A percentile compares a stretch with the other conserved stretches of the same genome.
phyloP scores from a whole-genome alignment of 306 rosid species.

The Vicia faba region DNA sequence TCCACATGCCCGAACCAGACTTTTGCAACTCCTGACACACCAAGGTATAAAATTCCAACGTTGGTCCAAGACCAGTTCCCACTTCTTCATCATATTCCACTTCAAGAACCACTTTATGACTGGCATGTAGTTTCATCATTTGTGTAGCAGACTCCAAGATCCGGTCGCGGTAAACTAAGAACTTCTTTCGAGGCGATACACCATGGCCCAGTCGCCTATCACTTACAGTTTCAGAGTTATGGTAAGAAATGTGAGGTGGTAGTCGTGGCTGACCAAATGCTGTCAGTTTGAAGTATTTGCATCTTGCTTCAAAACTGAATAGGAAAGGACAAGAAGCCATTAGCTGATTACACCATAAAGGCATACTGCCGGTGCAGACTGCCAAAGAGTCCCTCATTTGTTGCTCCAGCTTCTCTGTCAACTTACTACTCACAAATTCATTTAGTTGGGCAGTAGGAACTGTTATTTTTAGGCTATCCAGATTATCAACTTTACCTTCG shows the following conservation, averaged over 20 bases:
- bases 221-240: constrained; percentile 48
- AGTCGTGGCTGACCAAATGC: constrained; percentile 68
- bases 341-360: constrained; percentile 82
- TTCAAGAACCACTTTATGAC: constrained; percentile 77
- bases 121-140: constrained; percentile 84
- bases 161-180: constrained; percentile 67
- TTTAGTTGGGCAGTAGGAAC: constrained; percentile 66
- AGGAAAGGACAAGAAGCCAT: constrained; percentile 80
- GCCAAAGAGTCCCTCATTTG: constrained; percentile 87
- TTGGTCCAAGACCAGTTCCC: constrained; percentile 99
- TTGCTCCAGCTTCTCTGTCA: constrained; percentile 95
- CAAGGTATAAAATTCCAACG: constrained; percentile 94
- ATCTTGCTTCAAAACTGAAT: constrained; percentile 88
- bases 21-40: constrained; percentile 91
- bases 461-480: constrained; percentile 59
- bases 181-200: constrained; percentile 72
- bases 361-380: constrained; percentile 80
- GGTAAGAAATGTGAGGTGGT: constrained; percentile 55
- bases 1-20: constrained; percentile 87
- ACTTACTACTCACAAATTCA: constrained; percentile 83
- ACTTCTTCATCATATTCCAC: constrained; percentile 95
- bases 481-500: constrained; percentile 69
- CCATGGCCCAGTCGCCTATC: constrained; percentile 59
- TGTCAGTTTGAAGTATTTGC: constrained; percentile 81
- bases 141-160: constrained; percentile 84